These are phyloP conservation scores for Berkeleyomyces basicola DNA, from an alignment of 2,329 filamentous ascomycete species.

Conservation along the genomic window DNA sequence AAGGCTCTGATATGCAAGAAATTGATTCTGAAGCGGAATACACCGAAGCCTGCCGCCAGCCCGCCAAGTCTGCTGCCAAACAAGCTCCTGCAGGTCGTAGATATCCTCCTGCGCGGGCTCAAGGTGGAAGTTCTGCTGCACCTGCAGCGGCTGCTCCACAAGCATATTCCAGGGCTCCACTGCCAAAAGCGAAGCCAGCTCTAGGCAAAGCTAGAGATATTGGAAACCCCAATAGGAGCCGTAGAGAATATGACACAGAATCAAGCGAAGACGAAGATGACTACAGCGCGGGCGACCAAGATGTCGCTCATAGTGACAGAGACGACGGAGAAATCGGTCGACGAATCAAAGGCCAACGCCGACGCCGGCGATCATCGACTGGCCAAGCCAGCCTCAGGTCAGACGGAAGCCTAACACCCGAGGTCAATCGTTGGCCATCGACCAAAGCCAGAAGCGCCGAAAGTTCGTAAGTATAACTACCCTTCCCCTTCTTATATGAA, in stretches of 20 bases:
- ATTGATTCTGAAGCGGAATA: background rate
- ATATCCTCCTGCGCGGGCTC: background rate
- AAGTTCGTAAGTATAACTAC: background rate
- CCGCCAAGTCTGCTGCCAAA: background rate
- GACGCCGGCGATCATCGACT: slow-evolving; percentile 2
- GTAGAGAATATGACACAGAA: slow-evolving; percentile 4
- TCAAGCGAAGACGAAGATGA: slow-evolving; percentile 10
- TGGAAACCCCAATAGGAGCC: background rate
- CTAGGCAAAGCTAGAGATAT: background rate
- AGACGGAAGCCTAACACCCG: slow-evolving; percentile 7
- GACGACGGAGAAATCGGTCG: background rate
- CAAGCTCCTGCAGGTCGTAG: background rate
- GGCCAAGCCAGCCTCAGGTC: slow-evolving; percentile 1
- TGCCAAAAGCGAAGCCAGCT: background rate
- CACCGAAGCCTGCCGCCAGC: background rate
- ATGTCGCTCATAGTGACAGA: slow-evolving; percentile 2
- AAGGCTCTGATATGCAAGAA: slow-evolving; percentile 5
- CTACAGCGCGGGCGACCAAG: slow-evolving; percentile 6
- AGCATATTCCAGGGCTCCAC: background rate
- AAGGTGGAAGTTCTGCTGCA: background rate
- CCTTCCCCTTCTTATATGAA: background rate
- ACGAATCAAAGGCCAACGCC: slow-evolving; percentile 2
- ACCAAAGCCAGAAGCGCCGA: background rate
- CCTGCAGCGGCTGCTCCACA: background rate
- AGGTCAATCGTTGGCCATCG: background rate